phyloP scores from a whole-genome alignment of 306 rosid genomes.

The Rosa lucieae region DNA sequence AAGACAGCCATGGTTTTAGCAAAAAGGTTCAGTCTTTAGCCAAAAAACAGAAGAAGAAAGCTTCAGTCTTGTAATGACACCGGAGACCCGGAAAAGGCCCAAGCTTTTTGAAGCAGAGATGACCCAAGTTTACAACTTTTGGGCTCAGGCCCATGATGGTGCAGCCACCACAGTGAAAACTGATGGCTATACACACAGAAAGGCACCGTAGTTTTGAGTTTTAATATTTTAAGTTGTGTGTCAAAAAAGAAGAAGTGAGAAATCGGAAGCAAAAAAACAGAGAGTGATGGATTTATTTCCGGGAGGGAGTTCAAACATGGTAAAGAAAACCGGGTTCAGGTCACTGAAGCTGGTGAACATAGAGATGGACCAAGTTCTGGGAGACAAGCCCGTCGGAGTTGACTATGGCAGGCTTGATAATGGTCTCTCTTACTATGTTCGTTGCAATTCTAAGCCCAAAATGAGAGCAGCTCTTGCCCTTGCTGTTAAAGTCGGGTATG shows the following conservation, averaged over 20 bases:
- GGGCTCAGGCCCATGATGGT: constrained; percentile 4
- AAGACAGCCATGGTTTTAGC: constrained; percentile 43
- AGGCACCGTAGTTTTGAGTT: background rate
- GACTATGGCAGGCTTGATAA: constrained; percentile 74
- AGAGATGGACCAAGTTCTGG: constrained; percentile 60
- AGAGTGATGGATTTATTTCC: constrained; percentile 74
- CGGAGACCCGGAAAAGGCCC: background rate
- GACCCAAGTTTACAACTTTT: background rate
- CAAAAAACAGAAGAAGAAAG: background rate
- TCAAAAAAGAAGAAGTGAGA: background rate
- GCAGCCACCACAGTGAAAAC: background rate
- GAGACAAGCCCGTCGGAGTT: constrained; percentile 62
- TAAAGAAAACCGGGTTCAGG: constrained; percentile 80
- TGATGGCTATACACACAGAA: background rate
- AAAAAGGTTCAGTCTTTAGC: background rate
- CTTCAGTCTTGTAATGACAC: background rate
- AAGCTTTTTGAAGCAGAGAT: background rate
- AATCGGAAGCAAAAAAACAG: background rate
- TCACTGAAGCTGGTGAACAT: constrained; percentile 70
- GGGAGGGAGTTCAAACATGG: constrained; percentile 50
- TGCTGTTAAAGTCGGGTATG: constrained; percentile 81
- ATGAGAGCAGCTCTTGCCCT: constrained; percentile 97
- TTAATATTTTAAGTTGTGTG: background rate
- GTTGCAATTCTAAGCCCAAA: constrained; percentile 86
- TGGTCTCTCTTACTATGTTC: constrained; percentile 85